Conservation (phyloP, 441 rosid genomes). For the Pelargonium cotyledonis region DNA sequence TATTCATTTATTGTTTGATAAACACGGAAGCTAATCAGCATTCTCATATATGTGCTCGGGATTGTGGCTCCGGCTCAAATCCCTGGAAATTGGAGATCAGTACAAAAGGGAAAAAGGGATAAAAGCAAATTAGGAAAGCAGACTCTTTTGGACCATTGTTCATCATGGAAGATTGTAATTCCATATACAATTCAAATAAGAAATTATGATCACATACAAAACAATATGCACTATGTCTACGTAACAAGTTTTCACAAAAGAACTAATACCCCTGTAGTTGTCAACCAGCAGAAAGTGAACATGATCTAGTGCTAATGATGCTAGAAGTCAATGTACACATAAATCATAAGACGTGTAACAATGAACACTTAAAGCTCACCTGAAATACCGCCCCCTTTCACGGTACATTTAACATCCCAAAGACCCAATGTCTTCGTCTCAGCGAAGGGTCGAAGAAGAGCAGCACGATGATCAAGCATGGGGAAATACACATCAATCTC, state of each 20-base stretch:
- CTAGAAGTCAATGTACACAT: neutral
- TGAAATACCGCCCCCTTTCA: constrained; percentile 85
- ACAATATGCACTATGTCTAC: neutral
- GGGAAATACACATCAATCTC: constrained; percentile 82
- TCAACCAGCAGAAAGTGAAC: neutral
- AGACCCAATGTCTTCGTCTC: constrained; percentile 94
- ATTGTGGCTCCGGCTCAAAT: no score
- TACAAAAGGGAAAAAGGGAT: no score
- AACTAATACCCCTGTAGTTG: neutral
- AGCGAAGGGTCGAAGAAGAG: constrained; percentile 78
- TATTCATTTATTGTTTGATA: no score
- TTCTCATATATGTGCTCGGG: no score
- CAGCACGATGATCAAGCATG: constrained; percentile 87
- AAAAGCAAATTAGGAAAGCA: no score
- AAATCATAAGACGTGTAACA: neutral
- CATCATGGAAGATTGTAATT: no score
- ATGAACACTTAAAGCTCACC: constrained; percentile 36
- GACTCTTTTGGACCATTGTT: no score
- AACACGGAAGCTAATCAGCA: no score
- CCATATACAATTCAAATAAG: neutral
- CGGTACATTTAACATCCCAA: constrained; percentile 82
- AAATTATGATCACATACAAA: neutral
- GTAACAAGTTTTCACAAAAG: neutral
- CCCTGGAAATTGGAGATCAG: no score
- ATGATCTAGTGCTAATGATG: neutral